Evolutionary conservation across 768 basidiomycete species (phyloP), one percentile per base, ranked within the genome.

Genomic region (Kwoniella sp.): DNA sequence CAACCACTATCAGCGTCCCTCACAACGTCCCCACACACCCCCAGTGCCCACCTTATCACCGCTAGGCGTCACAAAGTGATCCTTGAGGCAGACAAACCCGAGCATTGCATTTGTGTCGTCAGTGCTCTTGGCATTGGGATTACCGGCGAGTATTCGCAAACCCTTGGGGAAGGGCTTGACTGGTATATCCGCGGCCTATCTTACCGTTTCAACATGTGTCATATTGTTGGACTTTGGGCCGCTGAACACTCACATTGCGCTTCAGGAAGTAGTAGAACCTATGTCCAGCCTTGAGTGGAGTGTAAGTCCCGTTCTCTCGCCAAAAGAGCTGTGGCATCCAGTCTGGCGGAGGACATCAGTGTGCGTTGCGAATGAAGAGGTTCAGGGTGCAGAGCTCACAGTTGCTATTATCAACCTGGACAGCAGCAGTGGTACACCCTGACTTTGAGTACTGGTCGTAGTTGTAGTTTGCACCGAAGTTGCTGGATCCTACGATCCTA

Each of bases 251-350:
- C 23, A 54, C 52, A 39, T 57, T 68, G 32, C 64, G 32, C 14
- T 46, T 56, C 6, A 66, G 47, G 53, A 69, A 69, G 55, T 73
- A 73, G 57, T 73, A 73, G 46, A 69, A 69, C 15, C 56, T 36
- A 17, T 50, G 37, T 20, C 44, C 44, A 7, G 50, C 60, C 27
- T 40, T 46, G n/a, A 53, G 37, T 3, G 60, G 51, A 12, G 56
- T 45, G 34, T 34, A 55, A 20, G 51, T 53, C 15, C 37, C 29
- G 26, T 57, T 49, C 12, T 61, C 56, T 36, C 36, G 48, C 60
- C 60, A 61, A 39, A 53, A 61, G 3, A 61, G 36, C 33, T 55
- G 54, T 34, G 55, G 49, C 50, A 46, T 46, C 59, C 56, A 57
- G 41, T 53, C 51, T 49, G 23, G 8, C n/a, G n/a, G n/a, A n/a